Base-by-base conservation (phyloP, 768 basidiomycete species). In the Multifurca ochricompacta region DNA sequence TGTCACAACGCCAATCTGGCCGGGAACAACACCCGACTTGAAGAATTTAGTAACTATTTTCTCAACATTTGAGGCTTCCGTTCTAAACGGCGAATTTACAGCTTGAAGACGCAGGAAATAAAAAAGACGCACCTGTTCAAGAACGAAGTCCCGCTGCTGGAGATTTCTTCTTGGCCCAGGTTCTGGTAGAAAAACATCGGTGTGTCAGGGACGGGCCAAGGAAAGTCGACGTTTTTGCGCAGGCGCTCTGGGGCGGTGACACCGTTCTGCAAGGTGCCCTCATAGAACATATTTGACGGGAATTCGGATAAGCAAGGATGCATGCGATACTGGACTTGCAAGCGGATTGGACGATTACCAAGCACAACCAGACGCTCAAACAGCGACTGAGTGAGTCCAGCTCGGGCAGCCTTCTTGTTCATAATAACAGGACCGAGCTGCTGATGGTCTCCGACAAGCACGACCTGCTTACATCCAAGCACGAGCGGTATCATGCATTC, bases 171-270 rank as follows among this genome's bases (percentile, higher is more conserved):
- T 64, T 97, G 95, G 0, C 96, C 96, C 45, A 99, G 71, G 65
- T 99, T 99, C 77, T 98, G 95, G 71, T 99, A 97, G 75, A 98
- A 99, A 75, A 97, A 97, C 95, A 99, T 98, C 14, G 96, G 96
- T 1, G 92, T 95, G 64, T 95, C 92, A 14, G 89, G 87, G 36
- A 89, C 82, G 6, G 96, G 96, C 96, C 96, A 98, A 0, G 96
- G 96, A 72, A 98, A 99, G 68, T 98, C 96, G 37, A 98, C 94
- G 61, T 97, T 95, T 78, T 95, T 97, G 72, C 94, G 79, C 59
- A 99, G 74, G 36, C 96, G 82, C 68, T 99, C 96, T 4, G 96
- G 96, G 14, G 96, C 96, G 10, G 96, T 99, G 50, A 99, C 96
- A 68, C 96, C 96, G 67, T 99, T 99, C 71, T 99, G 96, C 25